Conservation (phyloP, 73 alveolate species). For the Tetrahymena malaccensis region DNA sequence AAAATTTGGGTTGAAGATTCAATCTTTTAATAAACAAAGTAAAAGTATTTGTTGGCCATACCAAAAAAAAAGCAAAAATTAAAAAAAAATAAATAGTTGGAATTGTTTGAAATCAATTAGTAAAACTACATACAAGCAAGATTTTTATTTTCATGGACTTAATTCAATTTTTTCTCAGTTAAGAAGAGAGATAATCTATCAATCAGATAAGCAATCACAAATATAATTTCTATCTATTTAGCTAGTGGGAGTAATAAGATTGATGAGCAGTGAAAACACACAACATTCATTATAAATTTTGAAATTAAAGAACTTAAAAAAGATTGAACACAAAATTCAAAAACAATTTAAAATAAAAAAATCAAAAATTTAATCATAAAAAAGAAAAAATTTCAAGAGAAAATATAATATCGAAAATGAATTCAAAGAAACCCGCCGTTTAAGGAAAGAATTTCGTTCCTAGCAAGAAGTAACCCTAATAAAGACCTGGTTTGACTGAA, state of each 20-base stretch:
- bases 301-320: neutral
- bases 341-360: neutral
- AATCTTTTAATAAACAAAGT: neutral
- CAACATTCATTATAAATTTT: neutral
- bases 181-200: neutral
- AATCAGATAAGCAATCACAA: neutral
- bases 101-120: too few relatives aligned
- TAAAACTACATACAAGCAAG: neutral
- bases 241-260: neutral
- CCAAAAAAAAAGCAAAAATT: neutral
- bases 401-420: neutral
- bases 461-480: neutral
- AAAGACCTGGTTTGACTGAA: conserved; percentile 79
- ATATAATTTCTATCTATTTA: neutral
- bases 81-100: too few relatives aligned
- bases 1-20: neutral
- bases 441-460: neutral
- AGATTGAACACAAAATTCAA: neutral
- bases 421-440: neutral
- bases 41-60: neutral
- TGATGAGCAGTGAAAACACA: neutral
- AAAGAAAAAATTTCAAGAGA: neutral
- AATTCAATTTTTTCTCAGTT: neutral
- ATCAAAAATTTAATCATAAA: neutral
- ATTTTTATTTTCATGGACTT: neutral